Base-by-base conservation (phyloP, 73 alveolate species). In the Blepharisma japonicum region DNA sequence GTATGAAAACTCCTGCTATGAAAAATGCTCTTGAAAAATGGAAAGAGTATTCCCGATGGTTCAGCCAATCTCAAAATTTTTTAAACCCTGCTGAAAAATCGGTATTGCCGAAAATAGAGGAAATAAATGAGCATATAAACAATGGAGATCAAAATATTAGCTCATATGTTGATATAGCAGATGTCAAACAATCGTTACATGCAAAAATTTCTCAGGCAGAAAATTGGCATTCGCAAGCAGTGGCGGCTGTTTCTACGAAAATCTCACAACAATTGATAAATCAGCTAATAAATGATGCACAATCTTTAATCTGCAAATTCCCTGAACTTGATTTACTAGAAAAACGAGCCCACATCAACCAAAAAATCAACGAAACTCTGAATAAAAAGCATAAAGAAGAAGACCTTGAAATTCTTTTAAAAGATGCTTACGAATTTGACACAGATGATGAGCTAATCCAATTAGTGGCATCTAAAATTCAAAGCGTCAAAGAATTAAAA, bases 311-410 rank as follows among this genome's bases (percentile, higher is more conserved):
- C 14, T 61, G 74, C 46, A n/a, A 61, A 25, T 61, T 61, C 74
- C 74, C 74, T 61, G 74, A 61, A 5, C 47, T 61, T 1, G 74
- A 61, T 14, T 8, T 61, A 25, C 14, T 61, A 1, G 74, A 61
- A 61, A 61, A 25, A 61, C 74, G 74, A 25, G 74, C 46, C 39
- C 14, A 61, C 23, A 61, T 61, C 74, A 61, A 61, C 47, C 14
- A 61, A 61, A 61, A 61, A 25, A 61, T 61, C 74, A 18, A 11
- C 2, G 74, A 61, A 11, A 39, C 23, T 14, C 14, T 61, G 5
- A n/a, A 61, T 61, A 61, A 61, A 61, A 61, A 25, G 46, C 74
- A 61, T 61, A 61, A 5, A 39, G 74, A 61, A 61, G 74, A 61
- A 18, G 74, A 61, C n/a, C 74, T 61, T 61, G 14, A 18, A 14